Percentiles rank a stretch among this genome's conserved stretches.
Evolutionary conservation across 192 early-diverging fungal species (phyloP).

Genomic region (Coemansia sp.): DNA sequence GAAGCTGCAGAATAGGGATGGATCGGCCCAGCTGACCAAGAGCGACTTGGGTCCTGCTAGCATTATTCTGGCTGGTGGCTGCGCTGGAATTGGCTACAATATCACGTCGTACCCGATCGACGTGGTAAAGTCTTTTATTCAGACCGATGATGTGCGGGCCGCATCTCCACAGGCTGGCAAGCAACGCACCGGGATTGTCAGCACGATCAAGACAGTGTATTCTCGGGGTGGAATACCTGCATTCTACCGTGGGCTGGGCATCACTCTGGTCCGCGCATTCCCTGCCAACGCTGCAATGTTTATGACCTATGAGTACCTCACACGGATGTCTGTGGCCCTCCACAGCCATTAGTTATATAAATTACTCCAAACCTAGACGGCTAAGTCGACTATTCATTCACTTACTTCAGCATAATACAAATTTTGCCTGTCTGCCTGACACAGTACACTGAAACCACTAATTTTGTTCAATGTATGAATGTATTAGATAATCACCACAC

Average conservation of each 20-base stretch:
- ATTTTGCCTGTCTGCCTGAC: too few relatives aligned
- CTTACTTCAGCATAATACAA: too few relatives aligned
- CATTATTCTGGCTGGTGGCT: conserved; percentile 83
- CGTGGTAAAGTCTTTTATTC: conserved; percentile 90
- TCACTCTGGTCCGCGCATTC: conserved; percentile 83
- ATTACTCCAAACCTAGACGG: too few relatives aligned
- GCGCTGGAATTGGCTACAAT: conserved; percentile 91
- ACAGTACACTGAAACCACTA: too few relatives aligned
- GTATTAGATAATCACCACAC: too few relatives aligned
- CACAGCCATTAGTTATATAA: conserved; percentile 2
- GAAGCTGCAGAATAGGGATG: conserved; percentile 12
- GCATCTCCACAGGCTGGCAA: not conserved
- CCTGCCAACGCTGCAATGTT: conserved; percentile 97
- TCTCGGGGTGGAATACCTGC: conserved; percentile 72
- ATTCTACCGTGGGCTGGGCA: conserved; percentile 92
- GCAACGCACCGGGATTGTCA: conserved; percentile 51
- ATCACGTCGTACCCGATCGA: conserved; percentile 88
- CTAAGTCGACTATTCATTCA: too few relatives aligned
- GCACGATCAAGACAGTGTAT: conserved; percentile 71
- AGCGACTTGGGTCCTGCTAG: conserved; percentile 67
- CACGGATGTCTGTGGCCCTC: conserved; percentile 25
- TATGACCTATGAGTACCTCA: conserved; percentile 83
- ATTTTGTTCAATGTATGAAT: too few relatives aligned
- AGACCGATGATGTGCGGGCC: conserved; percentile 67
- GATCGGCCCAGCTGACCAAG: conserved; percentile 52